A percentile compares a stretch with the other conserved stretches of the same genome.
phyloP scores from a whole-genome alignment of 1,284 basidiomycete species.

The Phlebopus sp. region DNA sequence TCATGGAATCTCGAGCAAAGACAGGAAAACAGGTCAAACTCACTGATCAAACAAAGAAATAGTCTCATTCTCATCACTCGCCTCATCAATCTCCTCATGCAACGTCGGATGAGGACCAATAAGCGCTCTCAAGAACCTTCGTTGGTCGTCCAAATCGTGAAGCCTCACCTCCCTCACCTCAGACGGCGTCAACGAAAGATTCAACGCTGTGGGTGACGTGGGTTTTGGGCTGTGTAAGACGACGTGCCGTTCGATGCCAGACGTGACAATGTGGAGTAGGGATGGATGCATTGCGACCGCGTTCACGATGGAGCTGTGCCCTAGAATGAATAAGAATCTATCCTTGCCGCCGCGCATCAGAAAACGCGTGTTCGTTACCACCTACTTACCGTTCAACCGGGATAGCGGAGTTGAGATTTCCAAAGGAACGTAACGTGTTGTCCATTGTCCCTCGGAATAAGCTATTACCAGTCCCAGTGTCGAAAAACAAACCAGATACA shows the following conservation, averaged over 20 bases:
- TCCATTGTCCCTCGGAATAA: slow-evolving; percentile 40
- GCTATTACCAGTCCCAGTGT: slow-evolving; percentile 36
- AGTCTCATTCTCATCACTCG: slow-evolving; percentile 37
- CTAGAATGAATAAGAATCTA: slow-evolving; percentile 31
- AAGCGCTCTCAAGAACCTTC: slow-evolving; percentile 35
- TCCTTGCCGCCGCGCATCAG: not conserved
- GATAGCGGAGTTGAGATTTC: slow-evolving; percentile 56
- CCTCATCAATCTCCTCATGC: slow-evolving; percentile 33
- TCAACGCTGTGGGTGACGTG: slow-evolving; percentile 45
- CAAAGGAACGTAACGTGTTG: slow-evolving; percentile 48
- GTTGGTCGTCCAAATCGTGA: slow-evolving; percentile 28
- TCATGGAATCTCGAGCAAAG: not conserved
- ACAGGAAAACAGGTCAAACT: slow-evolving; percentile 23
- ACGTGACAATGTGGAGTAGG: slow-evolving; percentile 61
- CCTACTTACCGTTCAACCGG: slow-evolving; percentile 49
- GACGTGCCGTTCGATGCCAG: slow-evolving; percentile 69
- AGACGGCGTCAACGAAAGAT: slow-evolving; percentile 41
- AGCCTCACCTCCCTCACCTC: slow-evolving; percentile 45
- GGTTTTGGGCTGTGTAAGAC: slow-evolving; percentile 64
- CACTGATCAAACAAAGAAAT: slow-evolving; percentile 53
- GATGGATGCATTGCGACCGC: slow-evolving; percentile 67
- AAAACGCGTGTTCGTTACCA: slow-evolving; percentile 4
- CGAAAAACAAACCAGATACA: too few species aligned
- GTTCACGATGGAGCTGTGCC: slow-evolving; percentile 76
- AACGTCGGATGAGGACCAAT: slow-evolving; percentile 23